Evolutionary conservation across 768 basidiomycete species (phyloP), one percentile per base, ranked within the genome.

Genomic region (Mycena vulgaris): DNA sequence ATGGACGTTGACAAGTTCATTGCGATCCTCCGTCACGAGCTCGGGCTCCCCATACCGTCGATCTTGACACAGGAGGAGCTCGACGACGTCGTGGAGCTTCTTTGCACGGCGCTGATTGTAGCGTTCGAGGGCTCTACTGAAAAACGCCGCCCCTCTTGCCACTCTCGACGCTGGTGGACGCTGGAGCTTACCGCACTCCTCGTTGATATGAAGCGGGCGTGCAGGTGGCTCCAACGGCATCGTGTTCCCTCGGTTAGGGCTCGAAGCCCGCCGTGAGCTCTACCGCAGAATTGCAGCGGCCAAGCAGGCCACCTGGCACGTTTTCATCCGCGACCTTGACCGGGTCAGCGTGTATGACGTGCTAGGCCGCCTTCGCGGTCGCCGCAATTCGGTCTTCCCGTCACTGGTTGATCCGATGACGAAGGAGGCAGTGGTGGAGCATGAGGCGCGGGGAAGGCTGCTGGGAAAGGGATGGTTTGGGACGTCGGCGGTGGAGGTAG

Each of bases 1-100:
- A 63, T 63, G 61, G 19, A 63, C 49, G 13, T 63, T n/a, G 35
- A 63, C 37, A 52, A 39, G 31, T 63, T 63, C 37, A 33, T 39
- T 6, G 33, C 49, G 14, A 11, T 63, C 9, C 25, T 63, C 1
- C 17, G 33, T 1, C 61, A 51, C 25, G 33, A 49, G 5, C 61
- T 62, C 13, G 48, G 42, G 13, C 3, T 2, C 1, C 48, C 61
- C 19, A 11, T 39, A n/a, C 9, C 33, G 11, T 17, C 1, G 14
- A 62, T 62, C 16, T 1, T 3, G 0, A 14, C n/a, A 1, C 48
- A 62, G 37, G 30, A 3, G 3, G 61, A 62, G 14, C 48, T 62
- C 2, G 48, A 62, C 48, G 61, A 23, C 14, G 61, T 48, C 0
- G 35, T 31, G 14, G 37, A 49, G 1, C 1, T 39, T 9, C 37